Conservation (phyloP, 2,329 filamentous ascomycete genomes). For the Penicillium sp. region DNA sequence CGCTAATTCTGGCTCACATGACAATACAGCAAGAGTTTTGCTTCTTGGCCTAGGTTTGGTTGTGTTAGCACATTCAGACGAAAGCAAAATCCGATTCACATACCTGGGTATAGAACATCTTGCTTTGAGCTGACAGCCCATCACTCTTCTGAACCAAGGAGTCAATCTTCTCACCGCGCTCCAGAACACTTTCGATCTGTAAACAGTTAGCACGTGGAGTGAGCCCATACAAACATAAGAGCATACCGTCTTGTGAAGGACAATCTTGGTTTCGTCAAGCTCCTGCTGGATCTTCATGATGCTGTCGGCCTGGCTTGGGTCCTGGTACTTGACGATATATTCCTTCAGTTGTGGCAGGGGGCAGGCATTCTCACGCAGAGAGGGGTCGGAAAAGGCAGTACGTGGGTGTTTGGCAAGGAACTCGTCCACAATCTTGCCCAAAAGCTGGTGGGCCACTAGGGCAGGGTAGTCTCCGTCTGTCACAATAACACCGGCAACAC, state of each 20-base stretch:
- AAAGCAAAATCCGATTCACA: neutral
- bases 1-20: conserved; percentile 43
- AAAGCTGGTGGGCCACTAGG: conserved; percentile 74
- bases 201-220: conserved; percentile 34
- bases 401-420: conserved; percentile 69
- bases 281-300: conserved; percentile 95
- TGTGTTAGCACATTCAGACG: neutral
- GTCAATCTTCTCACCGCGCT: conserved; percentile 94
- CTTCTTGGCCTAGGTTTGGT: conserved; percentile 57
- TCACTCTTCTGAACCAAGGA: conserved; percentile 89
- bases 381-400: conserved; percentile 54
- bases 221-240: neutral
- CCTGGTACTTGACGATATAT: conserved; percentile 71
- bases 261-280: conserved; percentile 93
- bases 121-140: conserved; percentile 79
- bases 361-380: conserved; percentile 42
- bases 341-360: conserved; percentile 67
- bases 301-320: conserved; percentile 79
- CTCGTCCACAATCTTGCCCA: conserved; percentile 79
- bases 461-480: conserved; percentile 66
- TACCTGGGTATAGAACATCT: conserved; percentile 86
- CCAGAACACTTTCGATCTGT: conserved; percentile 44
- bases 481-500: conserved; percentile 68
- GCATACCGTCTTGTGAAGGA: conserved; percentile 84
- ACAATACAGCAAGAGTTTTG: conserved; percentile 67